These are phyloP conservation scores for Naganishia antarctica DNA, from an alignment of 768 basidiomycete species.

Conservation along the genomic window DNA sequence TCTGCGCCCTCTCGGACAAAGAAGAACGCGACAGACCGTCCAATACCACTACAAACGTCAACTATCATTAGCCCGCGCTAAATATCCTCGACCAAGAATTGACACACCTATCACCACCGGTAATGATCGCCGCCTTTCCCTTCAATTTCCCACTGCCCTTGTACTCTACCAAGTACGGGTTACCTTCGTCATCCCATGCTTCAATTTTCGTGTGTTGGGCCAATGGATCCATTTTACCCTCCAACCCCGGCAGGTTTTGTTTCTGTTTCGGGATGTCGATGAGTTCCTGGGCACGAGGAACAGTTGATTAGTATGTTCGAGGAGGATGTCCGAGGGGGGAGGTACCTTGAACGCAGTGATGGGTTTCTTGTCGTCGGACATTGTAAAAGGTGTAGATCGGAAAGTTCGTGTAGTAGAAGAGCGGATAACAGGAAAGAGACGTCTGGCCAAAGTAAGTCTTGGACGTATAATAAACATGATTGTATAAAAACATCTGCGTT, in stretches of 20 bases:
- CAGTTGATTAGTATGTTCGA: background rate
- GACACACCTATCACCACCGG: slow-evolving; percentile 37
- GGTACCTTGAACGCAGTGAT: slow-evolving; percentile 42
- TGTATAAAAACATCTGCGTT: too few relatives aligned
- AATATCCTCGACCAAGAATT: slow-evolving; percentile 10
- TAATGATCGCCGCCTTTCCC: slow-evolving; percentile 46
- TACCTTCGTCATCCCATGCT: slow-evolving; percentile 56
- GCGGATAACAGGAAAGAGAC: background rate
- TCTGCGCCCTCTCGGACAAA: slow-evolving; percentile 53
- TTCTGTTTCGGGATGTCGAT: slow-evolving; percentile 48
- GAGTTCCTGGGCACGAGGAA: slow-evolving; percentile 32
- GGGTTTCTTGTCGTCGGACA: slow-evolving; percentile 37
- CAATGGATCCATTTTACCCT: slow-evolving; percentile 54
- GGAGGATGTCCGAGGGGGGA: background rate
- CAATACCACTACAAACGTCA: slow-evolving; percentile 40
- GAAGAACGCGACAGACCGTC: slow-evolving; percentile 43
- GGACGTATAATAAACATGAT: too few relatives aligned
- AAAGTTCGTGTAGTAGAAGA: slow-evolving; percentile 3
- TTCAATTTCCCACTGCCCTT: slow-evolving; percentile 55
- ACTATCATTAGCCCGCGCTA: background rate
- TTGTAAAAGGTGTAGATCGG: slow-evolving; percentile 30
- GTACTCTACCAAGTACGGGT: slow-evolving; percentile 56
- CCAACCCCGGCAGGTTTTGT: slow-evolving; percentile 56
- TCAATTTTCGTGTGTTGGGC: slow-evolving; percentile 49
- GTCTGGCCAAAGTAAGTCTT: too few relatives aligned